phyloP scores from a whole-genome alignment of 306 rosid genomes.

The Vigna trinervia region DNA sequence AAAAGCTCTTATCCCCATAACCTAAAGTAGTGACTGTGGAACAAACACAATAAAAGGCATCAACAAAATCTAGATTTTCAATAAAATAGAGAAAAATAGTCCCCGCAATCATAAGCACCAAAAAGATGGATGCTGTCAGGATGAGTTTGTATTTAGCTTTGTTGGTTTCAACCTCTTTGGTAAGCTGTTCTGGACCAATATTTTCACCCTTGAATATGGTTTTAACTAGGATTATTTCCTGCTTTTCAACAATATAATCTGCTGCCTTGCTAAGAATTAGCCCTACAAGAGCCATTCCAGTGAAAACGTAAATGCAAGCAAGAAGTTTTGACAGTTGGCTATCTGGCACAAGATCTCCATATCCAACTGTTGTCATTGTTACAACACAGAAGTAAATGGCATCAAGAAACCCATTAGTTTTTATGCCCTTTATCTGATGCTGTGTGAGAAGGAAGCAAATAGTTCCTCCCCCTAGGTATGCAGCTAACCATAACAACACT shows the following conservation, averaged over 20 bases:
- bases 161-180: slow-evolving; percentile 54
- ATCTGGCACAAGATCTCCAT: slow-evolving; percentile 86
- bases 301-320: slow-evolving; percentile 78
- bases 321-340: slow-evolving; percentile 69
- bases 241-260: slow-evolving; percentile 81
- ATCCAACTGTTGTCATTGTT: slow-evolving; percentile 91
- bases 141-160: slow-evolving; percentile 67
- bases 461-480: slow-evolving; percentile 73
- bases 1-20: slow-evolving; percentile 86
- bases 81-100: slow-evolving; percentile 56
- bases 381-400: slow-evolving; percentile 84
- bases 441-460: slow-evolving; percentile 68
- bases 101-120: slow-evolving; percentile 59
- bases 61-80: slow-evolving; percentile 63
- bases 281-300: slow-evolving; percentile 74
- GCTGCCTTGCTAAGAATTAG: slow-evolving; percentile 77
- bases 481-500: slow-evolving; percentile 51
- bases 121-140: slow-evolving; percentile 47
- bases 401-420: slow-evolving; percentile 73
- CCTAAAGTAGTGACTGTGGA: slow-evolving; percentile 88
- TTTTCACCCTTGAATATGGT: slow-evolving; percentile 54
- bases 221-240: slow-evolving; percentile 62
- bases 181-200: slow-evolving; percentile 48
- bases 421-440: slow-evolving; percentile 62
- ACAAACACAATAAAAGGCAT: slow-evolving; percentile 84